Evolutionary conservation across 305 asterid genomes (phyloP).

Genomic region (Fraxinus paxiana): DNA sequence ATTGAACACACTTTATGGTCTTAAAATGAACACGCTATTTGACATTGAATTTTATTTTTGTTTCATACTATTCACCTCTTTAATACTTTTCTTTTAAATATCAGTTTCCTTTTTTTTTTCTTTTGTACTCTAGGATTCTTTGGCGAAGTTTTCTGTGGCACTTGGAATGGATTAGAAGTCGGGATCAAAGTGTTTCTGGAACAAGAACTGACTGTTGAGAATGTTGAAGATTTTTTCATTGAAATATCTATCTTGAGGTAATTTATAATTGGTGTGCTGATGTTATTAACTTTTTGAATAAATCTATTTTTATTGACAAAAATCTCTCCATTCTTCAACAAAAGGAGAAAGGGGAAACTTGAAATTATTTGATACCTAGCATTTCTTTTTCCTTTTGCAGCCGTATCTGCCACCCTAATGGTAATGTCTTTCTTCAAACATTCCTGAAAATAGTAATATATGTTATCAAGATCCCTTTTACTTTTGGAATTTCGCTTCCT

Average conservation of each 20-base stretch:
- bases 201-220: conserved; percentile 89
- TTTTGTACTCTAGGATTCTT: conserved; percentile 61
- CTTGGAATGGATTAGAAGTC: conserved; percentile 91
- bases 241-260: conserved; percentile 91
- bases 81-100: not conserved
- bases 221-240: conserved; percentile 92
- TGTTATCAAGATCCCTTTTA: not conserved
- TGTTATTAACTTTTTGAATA: conserved; percentile 13
- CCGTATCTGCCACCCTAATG: conserved; percentile 97
- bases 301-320: not conserved
- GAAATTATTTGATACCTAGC: conserved; percentile 20
- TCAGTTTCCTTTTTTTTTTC: not conserved
- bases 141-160: conserved; percentile 97
- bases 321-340: not conserved
- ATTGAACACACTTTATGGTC: not conserved
- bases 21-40: not conserved
- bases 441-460: not conserved
- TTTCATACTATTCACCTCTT: not conserved
- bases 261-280: conserved; percentile 6
- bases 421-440: conserved; percentile 43
- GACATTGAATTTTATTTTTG: not conserved
- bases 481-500: not conserved
- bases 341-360: not conserved
- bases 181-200: conserved; percentile 87
- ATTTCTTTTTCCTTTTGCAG: conserved; percentile 45